Percentiles rank a stretch among this genome's conserved stretches.
Evolutionary conservation across 176 grass and related monocot genomes (phyloP).

Genomic region (Microstegium vimineum): DNA sequence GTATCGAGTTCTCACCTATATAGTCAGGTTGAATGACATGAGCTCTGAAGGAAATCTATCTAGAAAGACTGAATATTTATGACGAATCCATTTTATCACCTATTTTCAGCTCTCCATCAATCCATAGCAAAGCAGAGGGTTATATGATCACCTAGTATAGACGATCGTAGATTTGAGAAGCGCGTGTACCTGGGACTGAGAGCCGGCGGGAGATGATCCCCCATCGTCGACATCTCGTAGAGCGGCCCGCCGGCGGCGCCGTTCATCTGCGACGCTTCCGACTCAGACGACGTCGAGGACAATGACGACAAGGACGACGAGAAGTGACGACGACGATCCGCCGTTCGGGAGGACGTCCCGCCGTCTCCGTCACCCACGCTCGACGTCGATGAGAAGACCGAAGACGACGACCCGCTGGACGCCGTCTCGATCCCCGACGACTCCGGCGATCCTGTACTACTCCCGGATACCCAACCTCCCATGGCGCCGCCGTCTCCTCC

Average conservation of each 20-base stretch:
- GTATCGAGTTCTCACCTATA: not conserved
- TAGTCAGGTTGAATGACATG: too few relatives aligned
- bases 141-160: not conserved
- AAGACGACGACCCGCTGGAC: not conserved
- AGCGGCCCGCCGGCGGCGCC: conserved; percentile 34
- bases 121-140: not conserved
- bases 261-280: conserved; percentile 14
- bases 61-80: too few relatives aligned
- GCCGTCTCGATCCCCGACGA: not conserved
- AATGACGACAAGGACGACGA: conserved; percentile 10
- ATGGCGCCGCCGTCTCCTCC: too few relatives aligned
- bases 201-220: conserved; percentile 40
- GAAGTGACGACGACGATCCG: not conserved
- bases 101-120: too few relatives aligned
- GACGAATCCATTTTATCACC: too few relatives aligned
- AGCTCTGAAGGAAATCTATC: not conserved
- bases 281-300: conserved; percentile 8
- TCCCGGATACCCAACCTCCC: not conserved
- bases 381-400: conserved; percentile 20
- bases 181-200: not conserved
- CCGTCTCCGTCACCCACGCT: conserved; percentile 27
- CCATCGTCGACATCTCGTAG: conserved; percentile 44
- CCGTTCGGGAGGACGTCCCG: not conserved
- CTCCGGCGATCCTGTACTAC: not conserved
- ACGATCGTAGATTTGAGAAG: not conserved